Evolutionary conservation across 768 basidiomycete genomes (phyloP), one percentile per base, ranked within the genome.

Genomic region (Suillus hirtellus): DNA sequence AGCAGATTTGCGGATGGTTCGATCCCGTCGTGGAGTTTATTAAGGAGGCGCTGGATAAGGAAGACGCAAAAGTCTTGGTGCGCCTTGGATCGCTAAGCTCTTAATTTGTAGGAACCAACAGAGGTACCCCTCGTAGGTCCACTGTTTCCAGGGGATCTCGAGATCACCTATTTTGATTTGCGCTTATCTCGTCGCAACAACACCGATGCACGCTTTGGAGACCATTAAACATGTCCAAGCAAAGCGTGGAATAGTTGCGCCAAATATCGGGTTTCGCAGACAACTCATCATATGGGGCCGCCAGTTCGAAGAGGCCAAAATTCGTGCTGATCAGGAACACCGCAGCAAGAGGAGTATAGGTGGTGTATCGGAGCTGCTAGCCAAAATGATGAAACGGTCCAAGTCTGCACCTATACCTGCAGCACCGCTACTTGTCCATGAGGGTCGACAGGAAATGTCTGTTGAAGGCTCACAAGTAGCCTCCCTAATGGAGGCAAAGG

Each of bases 91-190:
- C 60, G 34, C 60, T 43, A 15, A 15, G 42, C 50, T 24, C 50
- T 11, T 43, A 47, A 17, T 59, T 21, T 10, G 61, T 61, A 14
- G 52, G 21, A 24, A 40, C 59, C 65, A 42, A 58, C 15, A 40
- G 52, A 46, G 52, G 63, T 15, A 19, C 17, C 24, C 5, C 27
- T 42, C 56, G 60, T 37, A 92, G 89, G 89, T 93, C 14, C 92
- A 93, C 72, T 93, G 92, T 71, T 74, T 86, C 46, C 85, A 87
- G 74, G 92, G 92, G 47, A 82, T 92, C 63, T 90, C 89, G 68
- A 82, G 92, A 27, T 90, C 89, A 49, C 83, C 91, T 1, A 91
- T 89, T 5, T 82, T 92, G 34, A 86, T 92, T 4, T 87, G 88
- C 65, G 92, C 89, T 60, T 93, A 91, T 74, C 77, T 89, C 49